A percentile compares a stretch with the other conserved stretches of the same genome.
Conservation (phyloP, 208 protist species). For the Leishmania gerbilli region DNA sequence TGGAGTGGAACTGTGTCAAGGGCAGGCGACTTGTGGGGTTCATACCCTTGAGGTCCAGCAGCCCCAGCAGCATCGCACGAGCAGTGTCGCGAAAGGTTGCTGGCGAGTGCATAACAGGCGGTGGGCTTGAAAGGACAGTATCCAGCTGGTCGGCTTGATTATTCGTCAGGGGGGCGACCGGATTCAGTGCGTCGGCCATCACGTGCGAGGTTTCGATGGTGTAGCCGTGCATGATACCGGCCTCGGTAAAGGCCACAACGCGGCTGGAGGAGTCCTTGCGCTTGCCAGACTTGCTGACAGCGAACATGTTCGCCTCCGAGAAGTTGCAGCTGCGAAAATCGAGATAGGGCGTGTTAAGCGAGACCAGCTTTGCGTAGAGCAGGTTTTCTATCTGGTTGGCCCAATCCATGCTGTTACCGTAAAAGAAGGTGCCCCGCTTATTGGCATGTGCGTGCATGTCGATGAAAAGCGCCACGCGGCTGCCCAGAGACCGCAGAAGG, state of each 20-base stretch:
- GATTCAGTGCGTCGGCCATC: slow-evolving; percentile 60
- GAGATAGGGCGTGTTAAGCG: slow-evolving; percentile 91
- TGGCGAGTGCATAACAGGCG: slow-evolving; percentile 41
- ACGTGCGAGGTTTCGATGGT: slow-evolving; percentile 93
- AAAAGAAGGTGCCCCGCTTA: slow-evolving; percentile 94
- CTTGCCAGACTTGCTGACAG: slow-evolving; percentile 85
- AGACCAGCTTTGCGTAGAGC: slow-evolving; percentile 88
- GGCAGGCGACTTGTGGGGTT: slow-evolving; percentile 83
- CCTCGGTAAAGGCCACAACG: slow-evolving; percentile 81
- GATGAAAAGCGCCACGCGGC: slow-evolving; percentile 78
- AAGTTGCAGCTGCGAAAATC: slow-evolving; percentile 94
- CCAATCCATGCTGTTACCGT: slow-evolving; percentile 88
- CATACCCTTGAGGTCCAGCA: slow-evolving; percentile 78
- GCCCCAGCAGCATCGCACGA: slow-evolving; percentile 65
- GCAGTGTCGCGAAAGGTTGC: slow-evolving; percentile 80
- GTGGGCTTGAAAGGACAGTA: slow-evolving; percentile 14
- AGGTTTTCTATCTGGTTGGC: slow-evolving; percentile 77
- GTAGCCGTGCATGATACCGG: slow-evolving; percentile 86
- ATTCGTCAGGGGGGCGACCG: slow-evolving; percentile 38
- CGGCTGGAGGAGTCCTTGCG: slow-evolving; percentile 91
- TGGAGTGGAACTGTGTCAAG: slow-evolving; percentile 53
- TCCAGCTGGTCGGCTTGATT: slow-evolving; percentile 34
- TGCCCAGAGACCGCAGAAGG: slow-evolving; percentile 54
- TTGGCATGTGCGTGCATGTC: slow-evolving; percentile 96
- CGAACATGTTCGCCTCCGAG: slow-evolving; percentile 91